These are phyloP conservation scores for Aspergillus bridgeri DNA, from an alignment of 495 filamentous ascomycete genomes.

Conservation along the genomic window DNA sequence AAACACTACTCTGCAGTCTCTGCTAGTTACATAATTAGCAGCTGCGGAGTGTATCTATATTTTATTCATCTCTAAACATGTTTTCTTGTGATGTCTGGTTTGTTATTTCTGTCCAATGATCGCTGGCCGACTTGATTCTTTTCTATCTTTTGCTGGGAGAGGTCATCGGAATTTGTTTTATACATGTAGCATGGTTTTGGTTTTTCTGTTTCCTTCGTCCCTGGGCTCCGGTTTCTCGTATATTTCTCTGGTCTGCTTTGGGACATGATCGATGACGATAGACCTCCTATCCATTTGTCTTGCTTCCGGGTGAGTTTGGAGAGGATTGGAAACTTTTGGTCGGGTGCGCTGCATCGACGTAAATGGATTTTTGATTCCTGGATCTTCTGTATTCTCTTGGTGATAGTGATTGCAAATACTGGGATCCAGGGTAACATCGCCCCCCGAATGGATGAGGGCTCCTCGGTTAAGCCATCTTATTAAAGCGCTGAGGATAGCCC, in stretches of 20 bases:
- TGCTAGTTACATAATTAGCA: not conserved
- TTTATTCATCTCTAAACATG: constrained; percentile 3
- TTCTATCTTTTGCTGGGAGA: constrained; percentile 9
- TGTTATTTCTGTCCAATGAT: constrained; percentile 13
- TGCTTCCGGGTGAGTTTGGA: not conserved
- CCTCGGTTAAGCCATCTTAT: too few species aligned
- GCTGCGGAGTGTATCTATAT: not conserved
- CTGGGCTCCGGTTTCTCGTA: not conserved
- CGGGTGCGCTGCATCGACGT: not conserved
- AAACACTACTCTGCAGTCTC: not conserved
- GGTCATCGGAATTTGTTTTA: not conserved
- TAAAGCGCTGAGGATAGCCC: too few species aligned
- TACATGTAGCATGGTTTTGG: constrained; percentile 7
- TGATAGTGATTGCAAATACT: constrained; percentile 18
- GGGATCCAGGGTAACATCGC: too few species aligned
- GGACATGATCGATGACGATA: not conserved
- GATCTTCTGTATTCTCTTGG: not conserved
- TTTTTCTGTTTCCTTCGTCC: not conserved
- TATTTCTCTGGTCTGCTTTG: not conserved
- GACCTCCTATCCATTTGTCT: not conserved
- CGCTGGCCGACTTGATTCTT: constrained; percentile 20
- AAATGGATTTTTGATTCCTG: constrained; percentile 14
- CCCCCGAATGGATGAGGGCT: too few species aligned
- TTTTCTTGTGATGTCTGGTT: constrained; percentile 7
- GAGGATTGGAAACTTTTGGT: not conserved